Evolutionary conservation across 768 basidiomycete species (phyloP).

Genomic region (Candolleomyces efflorescens): DNA sequence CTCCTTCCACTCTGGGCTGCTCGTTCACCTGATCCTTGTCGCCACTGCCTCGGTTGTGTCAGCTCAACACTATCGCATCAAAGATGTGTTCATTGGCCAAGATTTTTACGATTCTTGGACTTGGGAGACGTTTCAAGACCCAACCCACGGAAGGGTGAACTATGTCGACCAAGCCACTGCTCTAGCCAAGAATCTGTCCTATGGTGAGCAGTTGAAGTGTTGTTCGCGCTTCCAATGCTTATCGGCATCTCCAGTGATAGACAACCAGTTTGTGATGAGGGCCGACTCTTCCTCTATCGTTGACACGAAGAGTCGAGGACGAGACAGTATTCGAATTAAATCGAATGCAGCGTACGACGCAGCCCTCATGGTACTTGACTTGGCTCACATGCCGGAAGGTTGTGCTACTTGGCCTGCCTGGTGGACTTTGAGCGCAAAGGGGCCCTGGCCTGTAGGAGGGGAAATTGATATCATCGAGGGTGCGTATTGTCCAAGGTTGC

Average conservation of each 20-base stretch:
- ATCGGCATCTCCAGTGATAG: conserved; percentile 23
- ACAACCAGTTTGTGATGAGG: conserved; percentile 52
- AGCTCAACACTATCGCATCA: conserved; percentile 12
- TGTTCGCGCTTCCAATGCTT: background rate
- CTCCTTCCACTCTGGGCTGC: background rate
- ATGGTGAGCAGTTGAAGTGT: conserved; percentile 28
- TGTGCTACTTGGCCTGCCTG: conserved; percentile 63
- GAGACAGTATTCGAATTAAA: conserved; percentile 52
- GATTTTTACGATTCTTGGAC: conserved; percentile 45
- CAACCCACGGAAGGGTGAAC: conserved; percentile 65
- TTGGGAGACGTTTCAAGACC: conserved; percentile 51
- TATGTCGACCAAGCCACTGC: conserved; percentile 47
- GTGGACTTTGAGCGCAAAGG: conserved; percentile 48
- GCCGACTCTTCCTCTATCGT: conserved; percentile 43
- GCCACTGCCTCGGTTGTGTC: background rate
- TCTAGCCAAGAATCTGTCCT: conserved; percentile 37
- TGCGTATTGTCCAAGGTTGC: conserved; percentile 10
- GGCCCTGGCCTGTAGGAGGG: conserved; percentile 59
- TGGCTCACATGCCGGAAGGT: conserved; percentile 58
- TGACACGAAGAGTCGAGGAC: conserved; percentile 35
- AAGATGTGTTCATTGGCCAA: conserved; percentile 19
- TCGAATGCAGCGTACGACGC: conserved; percentile 43
- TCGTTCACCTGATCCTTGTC: conserved; percentile 6
- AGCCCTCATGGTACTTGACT: conserved; percentile 45
- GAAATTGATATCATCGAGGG: conserved; percentile 64